Evolutionary conservation across 2,329 filamentous ascomycete species (phyloP).

Genomic region (Sarocladiaceae sp.): DNA sequence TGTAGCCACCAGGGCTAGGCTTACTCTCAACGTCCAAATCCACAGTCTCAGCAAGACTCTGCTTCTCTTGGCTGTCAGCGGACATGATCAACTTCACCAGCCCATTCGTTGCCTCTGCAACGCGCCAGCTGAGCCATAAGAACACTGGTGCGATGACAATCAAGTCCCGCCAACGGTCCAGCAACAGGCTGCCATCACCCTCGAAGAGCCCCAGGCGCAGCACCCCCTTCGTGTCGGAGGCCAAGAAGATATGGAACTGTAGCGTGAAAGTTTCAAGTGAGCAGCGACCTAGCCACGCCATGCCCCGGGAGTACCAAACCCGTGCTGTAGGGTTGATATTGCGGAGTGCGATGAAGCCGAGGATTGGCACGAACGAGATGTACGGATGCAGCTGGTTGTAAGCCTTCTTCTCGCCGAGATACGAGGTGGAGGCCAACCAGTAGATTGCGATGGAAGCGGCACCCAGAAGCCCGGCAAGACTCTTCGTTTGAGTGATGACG

Average conservation of each 20-base stretch:
- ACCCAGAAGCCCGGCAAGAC: slow-evolving; percentile 10
- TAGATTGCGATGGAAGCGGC: slow-evolving; percentile 26
- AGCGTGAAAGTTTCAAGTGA: slow-evolving; percentile 55
- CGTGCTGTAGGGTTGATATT: slow-evolving; percentile 27
- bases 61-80: not conserved
- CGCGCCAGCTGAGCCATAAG: slow-evolving; percentile 21
- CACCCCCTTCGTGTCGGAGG: slow-evolving; percentile 48
- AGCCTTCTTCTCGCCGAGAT: slow-evolving; percentile 22
- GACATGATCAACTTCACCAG: slow-evolving; percentile 20
- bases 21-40: slow-evolving; percentile 17
- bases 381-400: slow-evolving; percentile 48
- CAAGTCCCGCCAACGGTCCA: slow-evolving; percentile 20
- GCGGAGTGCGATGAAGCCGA: slow-evolving; percentile 45
- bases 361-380: slow-evolving; percentile 46
- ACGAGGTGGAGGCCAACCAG: slow-evolving; percentile 7
- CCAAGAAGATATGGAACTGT: slow-evolving; percentile 57
- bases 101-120: slow-evolving; percentile 18
- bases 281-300: slow-evolving; percentile 46
- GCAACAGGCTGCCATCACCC: slow-evolving; percentile 17
- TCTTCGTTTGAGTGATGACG: slow-evolving; percentile 14
- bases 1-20: too few relatives aligned
- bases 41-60: slow-evolving; percentile 11
- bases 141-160: slow-evolving; percentile 21
- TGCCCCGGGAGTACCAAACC: slow-evolving; percentile 29
- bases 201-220: slow-evolving; percentile 27